Evolutionary conservation across 2,329 filamentous ascomycete species (phyloP), one percentile per base, ranked within the genome.

Genomic region (Ophiostoma sp.): DNA sequence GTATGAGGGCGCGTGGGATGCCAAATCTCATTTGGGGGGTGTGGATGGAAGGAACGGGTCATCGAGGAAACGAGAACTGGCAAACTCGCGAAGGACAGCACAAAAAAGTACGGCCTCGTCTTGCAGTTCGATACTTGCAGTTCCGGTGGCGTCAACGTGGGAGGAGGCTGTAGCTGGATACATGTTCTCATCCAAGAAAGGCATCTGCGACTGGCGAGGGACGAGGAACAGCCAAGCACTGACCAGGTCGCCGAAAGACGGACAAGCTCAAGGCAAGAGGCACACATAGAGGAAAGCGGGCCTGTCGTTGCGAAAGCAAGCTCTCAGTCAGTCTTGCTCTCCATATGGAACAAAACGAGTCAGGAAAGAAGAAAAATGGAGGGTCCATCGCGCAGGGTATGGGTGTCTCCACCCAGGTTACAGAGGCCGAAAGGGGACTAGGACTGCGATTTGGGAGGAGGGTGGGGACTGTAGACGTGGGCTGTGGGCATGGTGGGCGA

Each of bases 1-100:
- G 52, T 70, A 57, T 70, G 68, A 70, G n/a, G 48, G 28, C n/a
- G 72, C 72, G 68, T 70, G 72, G 72, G 72, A 73, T 73, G 72
- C 22, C 68, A 70, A 63, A 22, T 50, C 12, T 31, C 55, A 39
- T 63, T 45, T n/a, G n/a, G 55, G 69, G 55, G 69, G 69, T 61
- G 69, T 70, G 69, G 68, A 28, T 45, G 68, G 25, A 59, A 31
- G 50, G 8, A 68, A 48, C 36, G 22, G 63, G 39, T 48, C 61
- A 45, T 45, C 12, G 15, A 45, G 42, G 63, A 48, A 68, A 66
- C 22, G 64, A 68, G n/a, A n/a, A n/a, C n/a, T n/a, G n/a, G n/a
- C n/a, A 9, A 48, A 69, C 22, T 28, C 50, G 11, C 42, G 39
- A 19, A 12, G 64, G 64, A 31, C 2, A n/a, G 28, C 25, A 31